Base-by-base conservation (phyloP, 306 rosid genomes). In the Quillaja saponaria region DNA sequence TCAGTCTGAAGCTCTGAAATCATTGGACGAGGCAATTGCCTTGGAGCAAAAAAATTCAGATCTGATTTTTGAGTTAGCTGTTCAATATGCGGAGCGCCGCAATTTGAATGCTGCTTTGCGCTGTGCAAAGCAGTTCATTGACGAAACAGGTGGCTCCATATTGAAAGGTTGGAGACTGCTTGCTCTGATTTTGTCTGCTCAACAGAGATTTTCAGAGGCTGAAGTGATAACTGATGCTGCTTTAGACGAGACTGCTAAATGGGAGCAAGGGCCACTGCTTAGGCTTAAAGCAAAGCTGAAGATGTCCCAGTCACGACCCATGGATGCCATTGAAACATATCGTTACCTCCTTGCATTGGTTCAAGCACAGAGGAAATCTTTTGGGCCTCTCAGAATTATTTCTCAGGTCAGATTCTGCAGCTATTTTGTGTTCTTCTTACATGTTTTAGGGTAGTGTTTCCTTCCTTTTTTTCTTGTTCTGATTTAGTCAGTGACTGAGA, bases 191-290 rank as follows among this genome's bases (percentile, higher is more conserved):
- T 81, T 94, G 76, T 94, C 97, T 45, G 96, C 97, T 45, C 97
- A 89, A 54, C 83, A 86, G 66, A 76, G 84, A 55, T 83, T 70
- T 78, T 45, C 80, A 10, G 97, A 89, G 82, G 96, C 96, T 61
- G 96, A 89, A 69, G 95, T 80, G 73, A 95, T 94, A 63, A 85
- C 80, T 7, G 94, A 94, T 78, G 96, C 96, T 62, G 97, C 97
- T 78, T 80, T 94, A 76, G 97, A 94, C 63, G 91, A 89, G 81
- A 94, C 95, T 48, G 55, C 83, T 35, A 89, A 77, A 79, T 92
- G 96, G 99, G 95, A 89, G 77, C 99, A 89, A 69, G 97, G 89
- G 59, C 82, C 99, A 45, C 81, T 92, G 28, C 96, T 92, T 45
- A 81, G 85, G 82, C 85, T 92, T 54, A 92, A 89, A 66, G 97